Base-by-base conservation (phyloP, 148 eudicot species). In the Nepenthes gracilis region DNA sequence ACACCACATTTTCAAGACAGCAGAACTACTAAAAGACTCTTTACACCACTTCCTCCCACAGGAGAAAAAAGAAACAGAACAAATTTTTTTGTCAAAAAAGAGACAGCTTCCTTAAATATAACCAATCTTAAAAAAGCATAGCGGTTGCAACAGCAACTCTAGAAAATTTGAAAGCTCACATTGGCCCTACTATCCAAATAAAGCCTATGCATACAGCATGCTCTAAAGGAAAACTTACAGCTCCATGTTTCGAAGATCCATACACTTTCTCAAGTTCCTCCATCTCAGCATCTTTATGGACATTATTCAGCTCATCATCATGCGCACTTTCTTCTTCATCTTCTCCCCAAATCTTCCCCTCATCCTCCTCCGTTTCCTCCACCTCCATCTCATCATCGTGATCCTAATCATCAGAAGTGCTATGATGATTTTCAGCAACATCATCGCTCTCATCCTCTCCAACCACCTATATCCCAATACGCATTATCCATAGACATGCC, bases 251-350 rank as follows among this genome's bases (percentile, higher is more conserved):
- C 67, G 78, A 68, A 85, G 76, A 58, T 77, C 79, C 57, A 38
- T 77, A 77, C 66, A 88, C 94, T 69, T 84, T 85, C 69, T 92
- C 90, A 14, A 92, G 90, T 56, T 88, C 88, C 66, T 88, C 82
- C 80, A 92, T 68, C 73, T 85, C 96, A 35, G 73, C 85, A 57
- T 73, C 80, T 59, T 80, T 75, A 11, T 33, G 65, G 5, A 32
- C 59, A 48, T 37, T 72, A 43, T 57, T 70, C 36, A 53, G 50
- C 7, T 6, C 54, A 51, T 36, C 55, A 33, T 56, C 70, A 47
- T 13, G 59, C 35, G 55, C 60, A 35, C 45, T 68, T 33, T 47
- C 64, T 12, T 65, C 64, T 5, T 12, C 65, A 33, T 57, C 72
- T 12, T 74, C 4, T 40, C 9, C 48, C 64, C 1, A 34, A 75